These are phyloP conservation scores for Neoscytalidium dimidiatum DNA, from an alignment of 2,329 filamentous ascomycete species.

Conservation along the genomic window DNA sequence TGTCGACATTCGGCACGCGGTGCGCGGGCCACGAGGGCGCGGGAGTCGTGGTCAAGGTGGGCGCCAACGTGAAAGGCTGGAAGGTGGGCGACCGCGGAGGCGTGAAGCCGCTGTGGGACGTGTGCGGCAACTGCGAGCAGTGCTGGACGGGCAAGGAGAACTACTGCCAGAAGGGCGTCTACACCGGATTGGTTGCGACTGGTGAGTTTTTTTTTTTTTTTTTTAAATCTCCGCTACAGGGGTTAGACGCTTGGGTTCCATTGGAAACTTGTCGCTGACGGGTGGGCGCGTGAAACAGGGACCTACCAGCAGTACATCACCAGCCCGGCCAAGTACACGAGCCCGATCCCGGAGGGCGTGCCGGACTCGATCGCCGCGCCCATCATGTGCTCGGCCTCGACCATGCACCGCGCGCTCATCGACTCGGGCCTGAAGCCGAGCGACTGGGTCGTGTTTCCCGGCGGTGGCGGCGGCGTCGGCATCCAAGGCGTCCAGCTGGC, in stretches of 20 bases:
- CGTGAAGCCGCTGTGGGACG: slow-evolving; percentile 54
- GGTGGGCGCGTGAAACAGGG: neutral
- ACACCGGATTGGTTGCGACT: slow-evolving; percentile 47
- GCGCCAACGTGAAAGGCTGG: slow-evolving; percentile 52
- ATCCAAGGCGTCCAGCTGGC: slow-evolving; percentile 57
- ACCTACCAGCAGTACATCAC: slow-evolving; percentile 62
- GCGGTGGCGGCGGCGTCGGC: slow-evolving; percentile 58
- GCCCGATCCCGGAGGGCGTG: slow-evolving; percentile 24
- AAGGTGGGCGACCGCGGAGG: slow-evolving; percentile 57
- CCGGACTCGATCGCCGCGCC: slow-evolving; percentile 37
- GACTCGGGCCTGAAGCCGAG: slow-evolving; percentile 53
- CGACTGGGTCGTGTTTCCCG: slow-evolving; percentile 58
- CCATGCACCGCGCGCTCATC: slow-evolving; percentile 59
- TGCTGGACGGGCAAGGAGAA: slow-evolving; percentile 57
- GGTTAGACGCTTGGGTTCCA: too few relatives aligned
- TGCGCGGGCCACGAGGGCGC: slow-evolving; percentile 60
- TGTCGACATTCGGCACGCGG: slow-evolving; percentile 43
- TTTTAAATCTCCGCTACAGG: too few relatives aligned
- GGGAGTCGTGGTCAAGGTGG: slow-evolving; percentile 59
- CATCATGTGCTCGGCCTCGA: slow-evolving; percentile 47
- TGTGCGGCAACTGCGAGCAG: slow-evolving; percentile 52
- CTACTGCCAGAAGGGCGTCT: slow-evolving; percentile 51
- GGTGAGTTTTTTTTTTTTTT: slow-evolving; percentile 24
- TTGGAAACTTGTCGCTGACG: neutral
- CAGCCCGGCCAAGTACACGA: slow-evolving; percentile 57